Evolutionary conservation across 2,329 filamentous ascomycete species (phyloP).

Genomic region (Pseudogymnoascus sp.): DNA sequence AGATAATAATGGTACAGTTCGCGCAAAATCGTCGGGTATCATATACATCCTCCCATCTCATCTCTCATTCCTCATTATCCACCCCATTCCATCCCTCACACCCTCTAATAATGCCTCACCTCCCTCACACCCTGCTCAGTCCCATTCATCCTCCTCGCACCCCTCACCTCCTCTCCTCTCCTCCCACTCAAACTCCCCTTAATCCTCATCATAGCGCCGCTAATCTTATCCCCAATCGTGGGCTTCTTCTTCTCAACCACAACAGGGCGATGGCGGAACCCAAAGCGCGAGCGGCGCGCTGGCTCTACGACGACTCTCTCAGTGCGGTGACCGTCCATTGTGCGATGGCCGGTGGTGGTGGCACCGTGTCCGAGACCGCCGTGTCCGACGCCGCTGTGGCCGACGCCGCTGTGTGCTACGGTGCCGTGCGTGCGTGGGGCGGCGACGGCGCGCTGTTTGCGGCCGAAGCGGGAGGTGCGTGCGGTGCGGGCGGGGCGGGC

Average conservation of each 20-base stretch:
- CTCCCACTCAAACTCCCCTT: conserved; percentile 61
- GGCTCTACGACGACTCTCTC: neutral
- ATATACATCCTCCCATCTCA: neutral
- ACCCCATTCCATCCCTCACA: neutral
- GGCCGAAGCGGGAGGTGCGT: neutral
- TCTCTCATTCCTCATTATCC: neutral
- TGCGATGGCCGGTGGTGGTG: neutral
- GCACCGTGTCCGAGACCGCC: neutral
- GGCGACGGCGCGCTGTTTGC: neutral
- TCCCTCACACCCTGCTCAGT: conserved; percentile 57
- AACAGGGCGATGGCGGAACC: conserved; percentile 36
- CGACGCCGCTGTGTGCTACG: neutral
- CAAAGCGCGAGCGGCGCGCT: neutral
- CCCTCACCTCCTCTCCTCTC: conserved; percentile 58
- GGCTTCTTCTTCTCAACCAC: conserved; percentile 62
- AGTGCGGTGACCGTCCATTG: neutral
- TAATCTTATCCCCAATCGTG: conserved; percentile 68
- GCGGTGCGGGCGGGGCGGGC: neutral
- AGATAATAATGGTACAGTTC: neutral
- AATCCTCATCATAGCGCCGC: conserved; percentile 65
- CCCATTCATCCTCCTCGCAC: conserved; percentile 65
- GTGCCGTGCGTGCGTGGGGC: neutral
- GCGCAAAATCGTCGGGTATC: neutral
- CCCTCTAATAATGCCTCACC: conserved; percentile 27
- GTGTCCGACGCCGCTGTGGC: neutral